Conservation (phyloP, 2,329 filamentous ascomycete species). For the Pseudocercospora crystallina region DNA sequence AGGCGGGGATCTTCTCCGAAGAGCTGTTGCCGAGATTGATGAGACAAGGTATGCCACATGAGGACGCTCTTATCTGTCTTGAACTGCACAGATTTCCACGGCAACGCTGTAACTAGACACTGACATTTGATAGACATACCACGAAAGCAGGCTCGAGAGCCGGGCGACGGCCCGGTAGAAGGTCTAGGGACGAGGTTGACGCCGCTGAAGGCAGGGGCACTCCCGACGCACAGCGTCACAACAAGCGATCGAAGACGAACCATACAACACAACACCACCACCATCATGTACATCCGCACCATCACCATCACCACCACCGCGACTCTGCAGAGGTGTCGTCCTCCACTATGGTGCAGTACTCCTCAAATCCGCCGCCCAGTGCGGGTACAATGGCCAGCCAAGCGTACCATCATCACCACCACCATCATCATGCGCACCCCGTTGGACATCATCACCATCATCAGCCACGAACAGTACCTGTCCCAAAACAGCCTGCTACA, state of each 20-base stretch:
- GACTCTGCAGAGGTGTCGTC: slow-evolving; percentile 24
- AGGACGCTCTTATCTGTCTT: no score
- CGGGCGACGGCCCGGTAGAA: slow-evolving; percentile 59
- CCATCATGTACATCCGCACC: slow-evolving; percentile 54
- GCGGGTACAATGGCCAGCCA: slow-evolving; percentile 29
- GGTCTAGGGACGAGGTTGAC: slow-evolving; percentile 73
- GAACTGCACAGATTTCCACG: no score
- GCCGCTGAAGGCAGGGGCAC: slow-evolving; percentile 52
- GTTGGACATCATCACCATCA: slow-evolving; percentile 40
- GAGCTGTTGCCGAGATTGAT: slow-evolving; percentile 34
- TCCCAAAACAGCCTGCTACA: slow-evolving; percentile 62
- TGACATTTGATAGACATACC: no score
- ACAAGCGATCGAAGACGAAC: slow-evolving; percentile 60
- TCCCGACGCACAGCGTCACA: slow-evolving; percentile 54
- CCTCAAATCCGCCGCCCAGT: slow-evolving; percentile 32
- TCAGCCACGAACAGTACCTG: slow-evolving; percentile 33
- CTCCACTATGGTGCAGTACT: slow-evolving; percentile 21
- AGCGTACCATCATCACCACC: slow-evolving; percentile 23
- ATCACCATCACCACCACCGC: slow-evolving; percentile 41
- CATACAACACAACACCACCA: slow-evolving; percentile 55
- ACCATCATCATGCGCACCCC: slow-evolving; percentile 39
- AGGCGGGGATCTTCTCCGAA: slow-evolving; percentile 27
- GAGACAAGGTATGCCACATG: background rate
- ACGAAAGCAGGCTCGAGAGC: slow-evolving; percentile 34
- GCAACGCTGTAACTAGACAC: no score